Conservation (phyloP, 2,329 filamentous ascomycete genomes). For the Clonostachys solani region DNA sequence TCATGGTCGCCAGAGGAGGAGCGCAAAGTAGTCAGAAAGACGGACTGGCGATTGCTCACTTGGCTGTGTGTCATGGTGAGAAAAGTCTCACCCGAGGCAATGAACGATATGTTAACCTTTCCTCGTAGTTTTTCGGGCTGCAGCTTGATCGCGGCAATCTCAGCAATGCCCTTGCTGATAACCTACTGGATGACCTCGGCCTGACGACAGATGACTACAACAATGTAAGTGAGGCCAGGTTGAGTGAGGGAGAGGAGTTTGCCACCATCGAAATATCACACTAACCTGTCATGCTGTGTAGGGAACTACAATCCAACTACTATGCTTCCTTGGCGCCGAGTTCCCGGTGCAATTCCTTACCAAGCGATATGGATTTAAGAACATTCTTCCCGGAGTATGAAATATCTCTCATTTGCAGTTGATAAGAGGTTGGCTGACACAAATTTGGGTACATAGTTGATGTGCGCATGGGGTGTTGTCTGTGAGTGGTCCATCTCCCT, state of each 20-base stretch:
- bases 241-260: not conserved
- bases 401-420: not conserved
- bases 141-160: conserved; percentile 63
- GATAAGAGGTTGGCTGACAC: not conserved
- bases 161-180: conserved; percentile 57
- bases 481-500: conserved; percentile 11
- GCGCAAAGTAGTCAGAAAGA: conserved; percentile 48
- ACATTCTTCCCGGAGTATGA: conserved; percentile 41
- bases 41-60: conserved; percentile 31
- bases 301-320: conserved; percentile 50
- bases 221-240: conserved; percentile 24
- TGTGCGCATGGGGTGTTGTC: conserved; percentile 44
- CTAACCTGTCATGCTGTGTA: not conserved
- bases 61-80: conserved; percentile 37
- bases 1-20: conserved; percentile 55
- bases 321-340: conserved; percentile 50
- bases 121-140: conserved; percentile 50
- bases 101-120: conserved; percentile 16
- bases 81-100: not conserved
- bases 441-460: conserved; percentile 21
- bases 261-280: not conserved
- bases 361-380: conserved; percentile 54
- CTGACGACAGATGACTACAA: conserved; percentile 50
- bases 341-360: conserved; percentile 54
- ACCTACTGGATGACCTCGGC: conserved; percentile 50